Base-by-base conservation (phyloP, 768 basidiomycete genomes). In the Coprinellus aureogranulatus region DNA sequence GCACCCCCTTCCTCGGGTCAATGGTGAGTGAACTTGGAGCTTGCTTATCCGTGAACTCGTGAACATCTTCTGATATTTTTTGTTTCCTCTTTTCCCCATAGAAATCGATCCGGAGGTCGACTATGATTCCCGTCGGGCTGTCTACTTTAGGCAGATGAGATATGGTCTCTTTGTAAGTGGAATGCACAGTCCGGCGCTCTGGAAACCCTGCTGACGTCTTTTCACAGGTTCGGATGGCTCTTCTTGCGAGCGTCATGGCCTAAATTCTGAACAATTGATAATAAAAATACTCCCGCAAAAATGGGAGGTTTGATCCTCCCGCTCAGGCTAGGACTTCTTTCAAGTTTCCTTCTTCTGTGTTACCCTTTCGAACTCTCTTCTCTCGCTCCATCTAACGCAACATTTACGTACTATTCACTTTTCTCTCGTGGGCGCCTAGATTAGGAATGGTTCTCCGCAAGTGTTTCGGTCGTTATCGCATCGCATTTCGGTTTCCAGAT, bases 31-130 rank as follows among this genome's bases (percentile, higher is more conserved):
- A 14, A 34, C 34, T 34, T 34, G 34, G 14, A 34, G 34, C 34
- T 34, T 34, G 14, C 34, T 34, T 34, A 34, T 34, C 14, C 14
- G 34, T 34, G 34, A 34, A 14, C 34, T 34, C 34, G 34, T n/a
- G n/a, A n/a, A n/a, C n/a, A n/a, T n/a, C n/a, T 6, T 3, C 52
- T 31, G n/a, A 20, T 25, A 45, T 9, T 6, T 12, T 11, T 57
- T 34, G 37, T 18, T 45, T 14, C 34, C 34, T 34, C 6, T 34
- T 14, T 59, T 25, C n/a, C 3, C 63, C n/a, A n/a, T 50, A 94
- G 97, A 99, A 89, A 98, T 99, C 65, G 96, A 98, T 69, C 92
- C 94, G 2, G 95, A 96, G 70, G 95, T 99, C 45, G 97, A 99
- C 72, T 98, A 95, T 64, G 96, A 98, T 71, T 90, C 86, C 6